Evolutionary conservation across 257 asterid genomes (phyloP), one percentile per base, ranked within the genome.

Genomic region (Jacaranda copaia): DNA sequence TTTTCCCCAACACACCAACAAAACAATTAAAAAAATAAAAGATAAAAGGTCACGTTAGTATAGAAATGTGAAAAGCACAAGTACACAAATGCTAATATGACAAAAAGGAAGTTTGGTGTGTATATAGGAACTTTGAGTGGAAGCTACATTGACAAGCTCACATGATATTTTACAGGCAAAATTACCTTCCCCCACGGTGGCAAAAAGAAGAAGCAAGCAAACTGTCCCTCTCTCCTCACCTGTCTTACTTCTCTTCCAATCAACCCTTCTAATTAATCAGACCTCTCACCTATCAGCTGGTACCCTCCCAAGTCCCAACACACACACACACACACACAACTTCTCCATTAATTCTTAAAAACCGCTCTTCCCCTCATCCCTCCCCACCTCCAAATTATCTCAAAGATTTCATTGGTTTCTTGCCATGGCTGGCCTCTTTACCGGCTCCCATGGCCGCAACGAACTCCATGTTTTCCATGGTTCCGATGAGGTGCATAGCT

Each of bases 201-300:
- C 70, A 58, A 81, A 82, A 77, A 80, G 76, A 87, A 79, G 84
- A 77, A 74, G 76, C 82, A 64, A 62, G 81, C 91, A 64, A 87
- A 45, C 78, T 79, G 84, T 82, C 88, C 81, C 75, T 80, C 75
- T 80, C 69, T 75, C 63, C 39, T 75, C 39, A 72, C 85, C 69
- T 48, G 70, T 73, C 81, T 84, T 52, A 74, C 94, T 83, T 86
- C 68, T 56, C 66, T 86, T 84, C 85, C 83, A 89, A 89, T 87
- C 94, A 84, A 91, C 77, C 84, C 52, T 20, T 25, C 32, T 25
- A 25, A 25, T 25, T 25, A 25, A 25, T 25, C 32, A 25, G 91
- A 90, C 96, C 55, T 79, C 87, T 81, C 86, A 89, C 85, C 85
- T 42, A 87, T 69, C 81, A 80, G 87, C 90, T 87, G 96, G 91